Percentiles rank a stretch among this genome's conserved stretches.
Conservation (phyloP, 148 eudicot species). For the Cornus suecica region DNA sequence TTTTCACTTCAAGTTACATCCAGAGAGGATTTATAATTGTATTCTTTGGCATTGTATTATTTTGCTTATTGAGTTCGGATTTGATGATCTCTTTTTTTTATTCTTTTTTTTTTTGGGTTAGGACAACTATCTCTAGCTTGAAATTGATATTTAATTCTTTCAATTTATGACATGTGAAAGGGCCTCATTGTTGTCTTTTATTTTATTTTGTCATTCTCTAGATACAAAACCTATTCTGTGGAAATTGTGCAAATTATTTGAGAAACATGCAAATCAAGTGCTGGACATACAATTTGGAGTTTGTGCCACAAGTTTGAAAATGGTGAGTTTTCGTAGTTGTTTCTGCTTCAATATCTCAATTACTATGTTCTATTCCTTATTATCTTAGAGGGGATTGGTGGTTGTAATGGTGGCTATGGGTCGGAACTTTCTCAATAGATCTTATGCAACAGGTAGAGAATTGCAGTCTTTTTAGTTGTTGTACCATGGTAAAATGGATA, state of each 20-base stretch:
- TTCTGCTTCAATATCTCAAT: not conserved
- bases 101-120: not conserved
- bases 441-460: too few species aligned
- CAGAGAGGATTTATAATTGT: not conserved
- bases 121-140: not conserved
- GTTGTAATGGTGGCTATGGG: not conserved
- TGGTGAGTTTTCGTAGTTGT: conserved; percentile 44
- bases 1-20: not conserved
- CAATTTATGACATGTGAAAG: not conserved
- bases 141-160: not conserved
- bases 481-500: too few species aligned
- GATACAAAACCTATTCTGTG: conserved; percentile 58
- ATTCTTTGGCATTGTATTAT: not conserved
- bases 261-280: conserved; percentile 42
- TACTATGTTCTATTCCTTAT: not conserved
- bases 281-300: conserved; percentile 78
- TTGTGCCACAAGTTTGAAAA: conserved; percentile 53
- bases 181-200: not conserved
- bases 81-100: not conserved
- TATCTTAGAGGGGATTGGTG: not conserved
- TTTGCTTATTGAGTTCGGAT: not conserved
- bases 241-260: conserved; percentile 72
- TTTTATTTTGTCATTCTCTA: conserved; percentile 18
- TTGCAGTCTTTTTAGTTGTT: too few species aligned
- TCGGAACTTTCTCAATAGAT: too few species aligned